A percentile compares a stretch with the other conserved stretches of the same genome.
phyloP scores from a whole-genome alignment of 2,329 filamentous ascomycete species.

The Verticillium tricorpus region DNA sequence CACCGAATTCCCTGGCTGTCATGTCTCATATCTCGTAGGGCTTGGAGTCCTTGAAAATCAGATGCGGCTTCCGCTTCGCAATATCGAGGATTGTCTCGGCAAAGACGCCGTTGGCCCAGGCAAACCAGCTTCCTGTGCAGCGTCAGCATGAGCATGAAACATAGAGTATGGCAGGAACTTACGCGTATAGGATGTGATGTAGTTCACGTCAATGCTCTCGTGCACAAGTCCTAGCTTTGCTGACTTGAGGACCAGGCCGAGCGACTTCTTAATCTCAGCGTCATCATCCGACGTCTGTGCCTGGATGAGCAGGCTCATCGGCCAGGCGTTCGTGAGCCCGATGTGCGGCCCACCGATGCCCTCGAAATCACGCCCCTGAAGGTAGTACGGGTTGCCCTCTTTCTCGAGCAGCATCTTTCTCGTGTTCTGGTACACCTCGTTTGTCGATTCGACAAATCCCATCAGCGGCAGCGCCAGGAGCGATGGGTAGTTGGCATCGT shows the following conservation, averaged over 20 bases:
- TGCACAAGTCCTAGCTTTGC: conserved; percentile 79
- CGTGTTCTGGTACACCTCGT: conserved; percentile 82
- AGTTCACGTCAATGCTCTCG: conserved; percentile 84
- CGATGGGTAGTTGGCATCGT: conserved; percentile 84
- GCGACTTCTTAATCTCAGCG: conserved; percentile 69
- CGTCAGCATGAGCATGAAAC: conserved; percentile 6
- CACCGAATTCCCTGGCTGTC: background rate
- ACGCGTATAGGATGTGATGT: conserved; percentile 65
- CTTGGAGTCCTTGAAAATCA: conserved; percentile 66
- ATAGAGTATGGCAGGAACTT: conserved; percentile 22
- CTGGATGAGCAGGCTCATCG: conserved; percentile 90
- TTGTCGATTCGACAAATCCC: conserved; percentile 62
- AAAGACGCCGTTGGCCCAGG: conserved; percentile 95
- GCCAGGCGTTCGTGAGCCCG: conserved; percentile 89
- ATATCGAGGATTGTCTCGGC: conserved; percentile 88
- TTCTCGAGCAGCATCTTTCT: conserved; percentile 70
- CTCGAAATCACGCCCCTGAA: conserved; percentile 70
- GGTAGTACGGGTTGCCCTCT: conserved; percentile 80
- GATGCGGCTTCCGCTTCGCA: conserved; percentile 79
- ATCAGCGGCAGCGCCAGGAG: conserved; percentile 73
- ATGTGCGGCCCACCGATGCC: conserved; percentile 82
- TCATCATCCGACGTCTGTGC: conserved; percentile 85
- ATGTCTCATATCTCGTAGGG: conserved; percentile 49
- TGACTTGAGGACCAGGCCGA: conserved; percentile 70
- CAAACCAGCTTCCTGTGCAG: conserved; percentile 76